A percentile compares a stretch with the other conserved stretches of the same genome.
Evolutionary conservation across 371 early-diverging fungal species (phyloP).

Genomic region (Capillidium heterosporum): DNA sequence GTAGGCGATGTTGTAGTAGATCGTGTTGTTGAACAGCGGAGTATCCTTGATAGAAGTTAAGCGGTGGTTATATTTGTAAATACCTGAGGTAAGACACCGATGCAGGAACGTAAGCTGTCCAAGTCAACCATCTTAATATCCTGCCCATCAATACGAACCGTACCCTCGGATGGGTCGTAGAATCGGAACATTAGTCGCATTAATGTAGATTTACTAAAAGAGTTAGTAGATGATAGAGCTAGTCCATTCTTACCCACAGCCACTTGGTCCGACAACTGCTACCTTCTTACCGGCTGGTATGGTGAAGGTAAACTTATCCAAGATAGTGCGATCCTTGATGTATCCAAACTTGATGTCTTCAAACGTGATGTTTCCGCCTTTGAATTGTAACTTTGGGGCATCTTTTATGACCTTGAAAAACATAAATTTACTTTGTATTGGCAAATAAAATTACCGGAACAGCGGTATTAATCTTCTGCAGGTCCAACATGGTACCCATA

Average conservation of each 20-base stretch:
- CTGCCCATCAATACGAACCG: slow-evolving; percentile 59
- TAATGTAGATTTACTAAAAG: slow-evolving; percentile 51
- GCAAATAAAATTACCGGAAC: slow-evolving; percentile 12
- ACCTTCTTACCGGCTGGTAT: slow-evolving; percentile 76
- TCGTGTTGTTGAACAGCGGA: slow-evolving; percentile 50
- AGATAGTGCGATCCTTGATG: slow-evolving; percentile 44
- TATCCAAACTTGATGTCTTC: slow-evolving; percentile 82
- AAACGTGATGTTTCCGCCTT: slow-evolving; percentile 54
- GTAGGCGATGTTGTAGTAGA: slow-evolving; percentile 53
- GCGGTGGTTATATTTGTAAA: not conserved
- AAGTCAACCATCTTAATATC: slow-evolving; percentile 44
- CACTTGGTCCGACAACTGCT: slow-evolving; percentile 91
- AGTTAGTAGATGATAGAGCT: not conserved
- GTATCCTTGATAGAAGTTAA: slow-evolving; percentile 25
- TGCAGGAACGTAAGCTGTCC: slow-evolving; percentile 46
- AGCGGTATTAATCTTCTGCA: slow-evolving; percentile 37
- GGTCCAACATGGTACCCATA: slow-evolving; percentile 85
- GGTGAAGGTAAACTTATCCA: slow-evolving; percentile 55
- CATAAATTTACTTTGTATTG: not conserved
- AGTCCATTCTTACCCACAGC: slow-evolving; percentile 45
- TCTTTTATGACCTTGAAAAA: slow-evolving; percentile 26
- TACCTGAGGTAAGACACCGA: slow-evolving; percentile 67
- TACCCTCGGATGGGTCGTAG: slow-evolving; percentile 59
- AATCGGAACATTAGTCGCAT: slow-evolving; percentile 66
- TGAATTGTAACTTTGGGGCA: slow-evolving; percentile 27